These are phyloP conservation scores for Calonectria leucothoes DNA, from an alignment of 2,329 filamentous ascomycete species.

Conservation along the genomic window DNA sequence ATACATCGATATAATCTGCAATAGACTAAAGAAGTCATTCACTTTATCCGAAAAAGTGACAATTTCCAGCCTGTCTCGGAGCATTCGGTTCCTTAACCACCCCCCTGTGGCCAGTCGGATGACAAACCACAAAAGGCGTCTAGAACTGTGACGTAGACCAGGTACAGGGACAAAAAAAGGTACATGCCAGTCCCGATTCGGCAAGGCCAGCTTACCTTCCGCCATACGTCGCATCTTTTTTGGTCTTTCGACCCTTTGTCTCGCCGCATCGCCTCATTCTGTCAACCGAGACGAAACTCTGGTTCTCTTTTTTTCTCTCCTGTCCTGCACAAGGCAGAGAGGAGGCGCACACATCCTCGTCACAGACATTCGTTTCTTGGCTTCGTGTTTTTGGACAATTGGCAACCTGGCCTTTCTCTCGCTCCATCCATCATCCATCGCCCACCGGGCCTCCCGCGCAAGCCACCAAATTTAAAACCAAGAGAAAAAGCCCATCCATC, in stretches of 20 bases:
- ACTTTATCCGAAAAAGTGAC: too few species aligned
- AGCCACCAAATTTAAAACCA: not conserved
- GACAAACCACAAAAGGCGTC: conserved; percentile 4
- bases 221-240: conserved; percentile 23
- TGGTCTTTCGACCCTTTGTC: not conserved
- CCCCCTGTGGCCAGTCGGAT: too few species aligned
- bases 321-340: not conserved
- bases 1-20: too few species aligned
- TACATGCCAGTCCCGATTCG: conserved; percentile 15
- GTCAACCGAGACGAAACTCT: not conserved
- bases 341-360: not conserved
- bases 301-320: not conserved
- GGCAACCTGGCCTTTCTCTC: not conserved
- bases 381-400: not conserved
- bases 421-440: too few species aligned
- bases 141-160: conserved; percentile 6
- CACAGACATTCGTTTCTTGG: not conserved
- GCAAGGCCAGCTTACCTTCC: conserved; percentile 21
- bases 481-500: not conserved
- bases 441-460: not conserved
- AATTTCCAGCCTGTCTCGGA: not conserved
- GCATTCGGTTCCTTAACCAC: not conserved
- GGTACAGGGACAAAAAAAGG: conserved; percentile 4
- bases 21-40: too few species aligned
- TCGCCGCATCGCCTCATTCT: conserved; percentile 14